Evolutionary conservation across 2,329 filamentous ascomycete species (phyloP), one percentile per base, ranked within the genome.

Genomic region (Stemphylium beticola): DNA sequence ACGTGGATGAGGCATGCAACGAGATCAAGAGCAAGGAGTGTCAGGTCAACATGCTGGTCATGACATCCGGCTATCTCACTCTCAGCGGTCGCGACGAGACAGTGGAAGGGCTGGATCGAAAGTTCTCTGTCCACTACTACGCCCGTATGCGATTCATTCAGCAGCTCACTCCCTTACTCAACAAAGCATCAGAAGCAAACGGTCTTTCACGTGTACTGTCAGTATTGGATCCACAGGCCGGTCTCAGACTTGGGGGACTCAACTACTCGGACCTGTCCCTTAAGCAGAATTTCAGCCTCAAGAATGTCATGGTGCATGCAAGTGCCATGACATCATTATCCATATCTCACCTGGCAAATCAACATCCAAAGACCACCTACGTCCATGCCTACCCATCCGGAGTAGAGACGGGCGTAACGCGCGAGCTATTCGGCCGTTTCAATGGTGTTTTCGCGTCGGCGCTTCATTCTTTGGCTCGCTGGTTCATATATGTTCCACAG

Each of bases 11-110:
- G 53, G 69, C 74, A 14, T 79, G 77, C 65, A 69, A 73, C 6
- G 76, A 84, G 46, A 82, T 87, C 52, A 74, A 72, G 54, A 64
- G 69, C 26, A 80, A 79, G 55, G 84, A 86, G 64, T 69, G 73
- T 33, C 76, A 76, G 22, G 77, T 87, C 51, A 85, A 87, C 64
- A 66, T 85, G 3, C 68, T 87, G 0, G 83, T 85, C 62, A 76
- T 85, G 48, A 83, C 77, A 1, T 78, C 78, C 2, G 83, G 83
- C 3, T 79, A 78, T 63, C 71, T 82, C 58, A 76, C 77, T 2
- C 50, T 78, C 6, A 67, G 67, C 38, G 77, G 77, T n/a, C 65
- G 77, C 5, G 63, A 67, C 10, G 72, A 73, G 39, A 77, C 74
- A 2, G 22, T 39, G 6, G 76, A 78, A 61, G 73, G 73, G 9